Percentiles rank a stretch among this genome's conserved stretches.
phyloP scores from a whole-genome alignment of 2,329 filamentous ascomycete species.

The Penicillium thymicola region DNA sequence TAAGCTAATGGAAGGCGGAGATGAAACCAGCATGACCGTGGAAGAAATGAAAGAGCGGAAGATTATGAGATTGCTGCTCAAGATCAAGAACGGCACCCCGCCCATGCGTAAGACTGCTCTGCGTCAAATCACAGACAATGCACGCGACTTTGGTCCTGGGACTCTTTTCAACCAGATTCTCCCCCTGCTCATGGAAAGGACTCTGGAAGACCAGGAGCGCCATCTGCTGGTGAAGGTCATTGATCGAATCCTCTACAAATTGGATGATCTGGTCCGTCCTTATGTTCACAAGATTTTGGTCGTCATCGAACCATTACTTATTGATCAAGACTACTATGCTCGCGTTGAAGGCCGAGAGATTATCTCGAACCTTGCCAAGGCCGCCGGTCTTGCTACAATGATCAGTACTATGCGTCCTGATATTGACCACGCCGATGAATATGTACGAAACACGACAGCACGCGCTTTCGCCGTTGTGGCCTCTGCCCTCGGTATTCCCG shows the following conservation, averaged over 20 bases:
- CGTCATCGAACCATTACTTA: constrained; percentile 97
- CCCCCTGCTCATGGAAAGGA: constrained; percentile 96
- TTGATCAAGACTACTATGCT: constrained; percentile 99
- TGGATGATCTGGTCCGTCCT: constrained; percentile 91
- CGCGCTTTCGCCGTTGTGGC: constrained; percentile 96
- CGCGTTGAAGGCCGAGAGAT: constrained; percentile 97
- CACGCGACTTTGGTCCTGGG: constrained; percentile 89
- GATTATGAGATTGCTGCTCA: constrained; percentile 93
- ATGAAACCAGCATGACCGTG: constrained; percentile 87
- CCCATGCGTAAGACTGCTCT: constrained; percentile 98
- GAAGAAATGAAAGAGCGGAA: constrained; percentile 97
- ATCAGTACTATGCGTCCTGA: constrained; percentile 99
- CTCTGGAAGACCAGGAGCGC: constrained; percentile 93
- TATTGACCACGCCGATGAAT: constrained; percentile 97
- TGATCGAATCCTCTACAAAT: constrained; percentile 95
- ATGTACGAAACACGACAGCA: constrained; percentile 95
- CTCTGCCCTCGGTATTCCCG: constrained; percentile 91
- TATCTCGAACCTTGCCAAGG: constrained; percentile 96
- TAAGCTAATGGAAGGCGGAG: constrained; percentile 89
- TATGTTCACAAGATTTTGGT: constrained; percentile 98
- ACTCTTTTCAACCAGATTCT: constrained; percentile 96
- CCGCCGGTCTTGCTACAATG: constrained; percentile 95
- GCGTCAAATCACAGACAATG: constrained; percentile 95
- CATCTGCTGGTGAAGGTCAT: constrained; percentile 99
- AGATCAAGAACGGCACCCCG: constrained; percentile 98